A percentile compares a stretch with the other conserved stretches of the same genome.
These are phyloP conservation scores for Colletotrichum karsti DNA, from an alignment of 2,329 filamentous ascomycete genomes.

Conservation along the genomic window DNA sequence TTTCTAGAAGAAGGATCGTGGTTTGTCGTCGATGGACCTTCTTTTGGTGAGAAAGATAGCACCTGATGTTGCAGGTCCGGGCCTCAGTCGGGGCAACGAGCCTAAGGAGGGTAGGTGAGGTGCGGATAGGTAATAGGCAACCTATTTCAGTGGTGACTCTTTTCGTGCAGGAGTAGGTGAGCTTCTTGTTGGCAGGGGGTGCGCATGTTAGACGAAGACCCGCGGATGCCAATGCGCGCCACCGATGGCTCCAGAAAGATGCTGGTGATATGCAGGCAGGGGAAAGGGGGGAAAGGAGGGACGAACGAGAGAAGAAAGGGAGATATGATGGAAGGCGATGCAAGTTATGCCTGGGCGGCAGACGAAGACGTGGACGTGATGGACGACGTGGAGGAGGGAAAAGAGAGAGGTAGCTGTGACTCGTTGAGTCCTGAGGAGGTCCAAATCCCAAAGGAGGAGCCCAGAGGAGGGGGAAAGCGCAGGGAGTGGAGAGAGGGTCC, in stretches of 20 bases:
- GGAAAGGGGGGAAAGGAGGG: neutral
- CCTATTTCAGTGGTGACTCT: conserved; percentile 19
- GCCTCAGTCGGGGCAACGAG: conserved; percentile 17
- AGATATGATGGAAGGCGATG: neutral
- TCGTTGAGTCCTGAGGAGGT: neutral
- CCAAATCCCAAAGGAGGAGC: neutral
- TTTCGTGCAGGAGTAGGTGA: conserved; percentile 11
- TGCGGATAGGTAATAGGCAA: neutral
- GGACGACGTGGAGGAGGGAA: neutral
- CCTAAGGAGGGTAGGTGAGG: neutral
- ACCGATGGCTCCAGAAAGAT: neutral
- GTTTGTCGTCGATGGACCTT: neutral
- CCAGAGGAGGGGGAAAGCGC: neutral
- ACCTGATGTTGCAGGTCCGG: conserved; percentile 9
- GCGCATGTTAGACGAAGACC: conserved; percentile 21
- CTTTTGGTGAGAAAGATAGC: neutral
- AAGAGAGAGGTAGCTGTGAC: neutral
- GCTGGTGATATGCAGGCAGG: neutral
- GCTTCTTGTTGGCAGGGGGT: conserved; percentile 16
- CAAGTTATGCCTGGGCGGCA: neutral
- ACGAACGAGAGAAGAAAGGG: neutral
- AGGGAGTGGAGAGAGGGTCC: neutral
- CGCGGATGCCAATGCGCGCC: conserved; percentile 18
- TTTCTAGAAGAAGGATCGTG: conserved; percentile 11
- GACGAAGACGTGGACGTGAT: neutral